A percentile compares a stretch with the other conserved stretches of the same genome.
Conservation (phyloP, 2,329 filamentous ascomycete genomes). For the Alternaria postmessia region DNA sequence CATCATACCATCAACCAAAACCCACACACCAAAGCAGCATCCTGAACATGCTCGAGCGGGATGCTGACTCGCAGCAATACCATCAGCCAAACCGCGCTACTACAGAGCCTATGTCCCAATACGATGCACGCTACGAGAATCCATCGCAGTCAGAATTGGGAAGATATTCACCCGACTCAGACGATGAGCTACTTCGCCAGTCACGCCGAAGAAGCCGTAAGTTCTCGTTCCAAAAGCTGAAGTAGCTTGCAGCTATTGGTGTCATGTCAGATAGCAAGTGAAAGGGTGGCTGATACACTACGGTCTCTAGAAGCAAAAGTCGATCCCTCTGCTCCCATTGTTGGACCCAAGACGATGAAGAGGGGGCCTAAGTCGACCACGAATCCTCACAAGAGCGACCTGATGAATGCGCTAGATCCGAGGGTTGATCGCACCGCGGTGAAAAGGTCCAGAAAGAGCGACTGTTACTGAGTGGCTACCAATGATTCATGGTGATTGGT, state of each 20-base stretch:
- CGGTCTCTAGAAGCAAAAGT: constrained; percentile 23
- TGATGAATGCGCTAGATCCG: constrained; percentile 29
- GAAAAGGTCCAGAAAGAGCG: constrained; percentile 10
- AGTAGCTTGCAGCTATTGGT: neutral
- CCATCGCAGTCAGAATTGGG: neutral
- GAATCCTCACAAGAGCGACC: constrained; percentile 18
- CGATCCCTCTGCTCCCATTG: neutral
- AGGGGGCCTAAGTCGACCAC: constrained; percentile 2
- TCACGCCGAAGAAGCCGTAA: constrained; percentile 12
- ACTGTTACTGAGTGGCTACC: neutral
- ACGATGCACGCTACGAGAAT: neutral
- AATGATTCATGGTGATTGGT: neutral
- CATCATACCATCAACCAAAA: constrained; percentile 15
- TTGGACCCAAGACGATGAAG: neutral
- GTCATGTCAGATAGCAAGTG: neutral
- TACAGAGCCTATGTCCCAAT: constrained; percentile 6
- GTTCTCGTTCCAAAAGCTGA: neutral
- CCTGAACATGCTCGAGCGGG: constrained; percentile 3
- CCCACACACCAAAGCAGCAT: constrained; percentile 8
- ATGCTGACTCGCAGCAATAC: neutral
- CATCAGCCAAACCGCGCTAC: neutral
- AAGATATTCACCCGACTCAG: constrained; percentile 2
- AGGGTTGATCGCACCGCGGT: constrained; percentile 18
- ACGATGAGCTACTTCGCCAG: constrained; percentile 6
- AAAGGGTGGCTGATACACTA: neutral